Conservation (phyloP, 371 early-diverging fungal genomes). For the Haplosporangium sp. region DNA sequence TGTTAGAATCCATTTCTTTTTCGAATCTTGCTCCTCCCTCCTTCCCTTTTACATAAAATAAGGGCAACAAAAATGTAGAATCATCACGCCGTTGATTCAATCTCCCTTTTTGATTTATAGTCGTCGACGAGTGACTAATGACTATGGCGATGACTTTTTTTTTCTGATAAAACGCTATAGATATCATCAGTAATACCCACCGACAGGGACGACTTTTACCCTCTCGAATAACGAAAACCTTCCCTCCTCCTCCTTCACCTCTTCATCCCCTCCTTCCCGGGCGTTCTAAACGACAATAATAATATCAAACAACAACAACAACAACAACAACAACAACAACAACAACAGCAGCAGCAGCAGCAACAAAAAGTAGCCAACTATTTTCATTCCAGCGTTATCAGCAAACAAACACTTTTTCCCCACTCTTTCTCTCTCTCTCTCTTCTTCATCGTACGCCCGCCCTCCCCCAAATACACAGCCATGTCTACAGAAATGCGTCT, state of each 20-base stretch:
- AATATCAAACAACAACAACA: no score
- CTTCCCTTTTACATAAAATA: neutral
- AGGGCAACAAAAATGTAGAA: neutral
- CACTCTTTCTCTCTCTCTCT: neutral
- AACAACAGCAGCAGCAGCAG: no score
- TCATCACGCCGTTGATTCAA: neutral
- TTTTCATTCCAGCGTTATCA: no score
- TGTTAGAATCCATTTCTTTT: neutral
- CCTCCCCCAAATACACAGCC: slow-evolving; percentile 2
- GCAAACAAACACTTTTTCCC: neutral
- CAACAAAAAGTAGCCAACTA: no score
- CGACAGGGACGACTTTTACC: no score
- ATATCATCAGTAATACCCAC: neutral
- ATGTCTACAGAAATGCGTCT: slow-evolving; percentile 51
- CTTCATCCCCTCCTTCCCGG: neutral
- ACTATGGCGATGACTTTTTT: no score
- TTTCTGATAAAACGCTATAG: no score
- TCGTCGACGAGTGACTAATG: no score
- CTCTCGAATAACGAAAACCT: no score
- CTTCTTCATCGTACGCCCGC: neutral
- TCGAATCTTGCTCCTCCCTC: slow-evolving; percentile 8
- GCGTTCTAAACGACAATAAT: neutral
- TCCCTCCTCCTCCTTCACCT: neutral
- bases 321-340: no score
- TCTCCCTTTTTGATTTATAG: no score